phyloP scores from a whole-genome alignment of 441 rosid genomes.

The Biscutella auriculata region DNA sequence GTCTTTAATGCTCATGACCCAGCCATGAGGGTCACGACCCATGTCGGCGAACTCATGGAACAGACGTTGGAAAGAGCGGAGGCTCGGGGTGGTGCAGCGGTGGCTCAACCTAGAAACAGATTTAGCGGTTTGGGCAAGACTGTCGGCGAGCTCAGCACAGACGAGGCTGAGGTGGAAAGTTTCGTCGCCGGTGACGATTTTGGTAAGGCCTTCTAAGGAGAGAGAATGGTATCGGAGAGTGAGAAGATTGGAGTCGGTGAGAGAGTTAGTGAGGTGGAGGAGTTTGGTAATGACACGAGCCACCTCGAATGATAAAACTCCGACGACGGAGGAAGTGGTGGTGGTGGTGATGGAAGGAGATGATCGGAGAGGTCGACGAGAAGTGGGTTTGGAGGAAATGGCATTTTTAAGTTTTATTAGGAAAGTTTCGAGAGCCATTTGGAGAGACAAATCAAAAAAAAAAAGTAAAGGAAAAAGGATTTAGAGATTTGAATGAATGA shows the following conservation, averaged over 20 bases:
- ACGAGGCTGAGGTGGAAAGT: conserved; percentile 64
- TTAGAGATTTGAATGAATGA: conserved; percentile 11
- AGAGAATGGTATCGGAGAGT: conserved; percentile 54
- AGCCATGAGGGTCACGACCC: conserved; percentile 48
- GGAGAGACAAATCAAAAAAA: too few relatives aligned
- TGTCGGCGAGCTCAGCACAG: conserved; percentile 70
- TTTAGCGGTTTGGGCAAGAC: conserved; percentile 37
- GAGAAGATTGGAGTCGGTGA: conserved; percentile 59
- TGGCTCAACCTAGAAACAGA: conserved; percentile 46
- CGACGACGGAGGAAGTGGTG: conserved; percentile 34
- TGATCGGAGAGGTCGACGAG: conserved; percentile 26
- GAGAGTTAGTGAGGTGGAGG: conserved; percentile 61
- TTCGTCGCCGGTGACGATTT: conserved; percentile 73
- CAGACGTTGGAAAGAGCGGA: conserved; percentile 38
- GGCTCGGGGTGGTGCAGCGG: conserved; percentile 36
- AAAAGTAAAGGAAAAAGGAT: conserved; percentile 3
- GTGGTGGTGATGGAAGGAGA: conserved; percentile 17
- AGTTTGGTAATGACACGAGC: conserved; percentile 80
- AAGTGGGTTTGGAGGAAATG: conserved; percentile 37
- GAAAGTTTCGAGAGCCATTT: conserved; percentile 80
- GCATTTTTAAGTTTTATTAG: conserved; percentile 57
- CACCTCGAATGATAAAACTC: conserved; percentile 66
- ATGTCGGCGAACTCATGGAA: conserved; percentile 57
- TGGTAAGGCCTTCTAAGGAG: conserved; percentile 62
- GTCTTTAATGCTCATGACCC: conserved; percentile 53